A percentile compares a stretch with the other conserved stretches of the same genome.
Evolutionary conservation across 495 filamentous ascomycete genomes (phyloP).

Genomic region (Penicillium manginii): DNA sequence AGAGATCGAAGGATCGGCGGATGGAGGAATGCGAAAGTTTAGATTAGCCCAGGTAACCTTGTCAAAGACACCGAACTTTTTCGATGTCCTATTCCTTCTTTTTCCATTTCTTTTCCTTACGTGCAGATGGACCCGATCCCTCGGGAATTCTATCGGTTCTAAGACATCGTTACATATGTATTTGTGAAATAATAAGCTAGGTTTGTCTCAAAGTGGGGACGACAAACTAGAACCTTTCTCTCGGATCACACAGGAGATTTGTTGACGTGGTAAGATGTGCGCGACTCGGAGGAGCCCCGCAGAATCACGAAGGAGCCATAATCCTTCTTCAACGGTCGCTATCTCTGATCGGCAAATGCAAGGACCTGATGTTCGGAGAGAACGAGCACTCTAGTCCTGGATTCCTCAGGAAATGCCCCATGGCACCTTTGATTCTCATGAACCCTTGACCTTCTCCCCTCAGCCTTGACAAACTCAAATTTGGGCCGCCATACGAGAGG

Average conservation of each 20-base stretch:
- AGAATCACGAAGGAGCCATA: not conserved
- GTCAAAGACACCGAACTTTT: not conserved
- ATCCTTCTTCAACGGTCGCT: not conserved
- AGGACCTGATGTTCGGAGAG: not conserved
- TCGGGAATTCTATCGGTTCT: not conserved
- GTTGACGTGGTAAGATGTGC: constrained; percentile 4
- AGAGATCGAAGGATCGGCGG: not conserved
- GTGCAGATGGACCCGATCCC: not conserved
- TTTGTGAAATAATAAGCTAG: not conserved
- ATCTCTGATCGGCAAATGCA: not conserved
- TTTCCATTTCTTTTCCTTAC: not conserved
- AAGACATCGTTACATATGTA: not conserved
- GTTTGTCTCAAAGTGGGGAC: not conserved
- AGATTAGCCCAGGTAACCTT: not conserved
- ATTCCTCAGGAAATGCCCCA: not conserved
- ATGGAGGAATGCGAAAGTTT: not conserved
- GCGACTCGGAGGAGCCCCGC: not conserved
- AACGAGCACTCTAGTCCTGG: too few relatives aligned
- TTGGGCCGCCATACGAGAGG: not conserved
- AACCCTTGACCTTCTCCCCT: not conserved
- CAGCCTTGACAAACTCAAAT: not conserved
- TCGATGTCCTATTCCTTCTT: not conserved
- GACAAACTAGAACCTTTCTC: not conserved
- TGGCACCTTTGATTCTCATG: not conserved
- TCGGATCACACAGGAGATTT: not conserved